Conservation (phyloP, 768 basidiomycete species). For the Epithele typhae region DNA sequence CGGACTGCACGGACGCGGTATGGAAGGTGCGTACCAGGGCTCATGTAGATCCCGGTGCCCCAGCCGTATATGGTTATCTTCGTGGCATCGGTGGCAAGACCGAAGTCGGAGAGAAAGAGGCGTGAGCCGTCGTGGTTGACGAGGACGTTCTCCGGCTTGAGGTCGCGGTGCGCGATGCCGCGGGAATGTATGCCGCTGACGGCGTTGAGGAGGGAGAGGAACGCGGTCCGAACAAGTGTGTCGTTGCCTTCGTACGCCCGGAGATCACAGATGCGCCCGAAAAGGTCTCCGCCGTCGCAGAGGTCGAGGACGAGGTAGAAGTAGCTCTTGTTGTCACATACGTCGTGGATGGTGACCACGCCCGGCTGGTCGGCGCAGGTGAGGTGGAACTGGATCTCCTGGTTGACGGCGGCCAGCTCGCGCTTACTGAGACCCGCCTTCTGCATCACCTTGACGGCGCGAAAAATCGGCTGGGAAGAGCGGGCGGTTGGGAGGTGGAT, state of each 20-base stretch:
- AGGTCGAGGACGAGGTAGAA: conserved; percentile 25
- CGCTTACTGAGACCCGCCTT: neutral
- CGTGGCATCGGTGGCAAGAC: conserved; percentile 25
- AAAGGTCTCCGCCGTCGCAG: conserved; percentile 35
- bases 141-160: conserved; percentile 49
- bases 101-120: conserved; percentile 48
- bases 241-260: conserved; percentile 37
- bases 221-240: conserved; percentile 38
- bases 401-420: neutral
- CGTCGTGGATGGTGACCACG: conserved; percentile 9
- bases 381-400: conserved; percentile 7
- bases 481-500: neutral
- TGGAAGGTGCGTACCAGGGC: conserved; percentile 15
- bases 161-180: too few relatives aligned
- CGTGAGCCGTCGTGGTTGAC: conserved; percentile 33
- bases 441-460: conserved; percentile 7
- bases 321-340: conserved; percentile 3
- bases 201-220: conserved; percentile 46
- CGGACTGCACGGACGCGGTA: neutral
- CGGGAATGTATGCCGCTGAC: conserved; percentile 43
- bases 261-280: conserved; percentile 32
- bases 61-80: neutral
- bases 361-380: conserved; percentile 1
- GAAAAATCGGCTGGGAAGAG: neutral
- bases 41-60: conserved; percentile 17